These are phyloP conservation scores for Brettanomyces naardenensis DNA, from an alignment of 805 yeast genomes.

Conservation along the genomic window DNA sequence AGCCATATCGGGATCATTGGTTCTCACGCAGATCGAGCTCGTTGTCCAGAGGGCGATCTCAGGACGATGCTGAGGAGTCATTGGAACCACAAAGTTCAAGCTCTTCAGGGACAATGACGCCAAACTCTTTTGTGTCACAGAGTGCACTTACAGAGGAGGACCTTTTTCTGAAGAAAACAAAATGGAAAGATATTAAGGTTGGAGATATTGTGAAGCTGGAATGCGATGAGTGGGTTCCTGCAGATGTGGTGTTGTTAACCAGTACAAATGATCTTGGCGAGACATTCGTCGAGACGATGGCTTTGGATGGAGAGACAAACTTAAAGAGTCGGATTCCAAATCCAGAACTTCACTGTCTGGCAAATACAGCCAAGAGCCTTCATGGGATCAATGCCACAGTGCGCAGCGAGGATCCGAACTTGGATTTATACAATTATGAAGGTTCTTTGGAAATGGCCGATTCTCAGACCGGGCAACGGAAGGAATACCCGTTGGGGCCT, in stretches of 20 bases:
- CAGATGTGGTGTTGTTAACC: constrained; percentile 71
- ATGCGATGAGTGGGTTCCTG: constrained; percentile 91
- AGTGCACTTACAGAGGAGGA: constrained; percentile 12
- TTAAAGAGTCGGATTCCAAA: constrained; percentile 70
- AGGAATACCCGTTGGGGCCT: constrained; percentile 57
- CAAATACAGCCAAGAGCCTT: constrained; percentile 43
- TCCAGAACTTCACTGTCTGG: constrained; percentile 45
- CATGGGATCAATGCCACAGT: constrained; percentile 43
- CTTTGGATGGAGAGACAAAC: constrained; percentile 95
- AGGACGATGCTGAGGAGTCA: not conserved
- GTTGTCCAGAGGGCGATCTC: not conserved
- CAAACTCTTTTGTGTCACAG: constrained; percentile 20
- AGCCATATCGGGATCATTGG: not conserved
- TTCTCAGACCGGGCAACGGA: constrained; percentile 19
- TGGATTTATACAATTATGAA: constrained; percentile 85
- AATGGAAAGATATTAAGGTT: constrained; percentile 79
- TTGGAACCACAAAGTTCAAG: not conserved
- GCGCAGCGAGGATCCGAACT: constrained; percentile 84
- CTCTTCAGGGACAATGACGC: not conserved
- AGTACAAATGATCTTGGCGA: constrained; percentile 58
- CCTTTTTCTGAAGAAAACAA: constrained; percentile 15
- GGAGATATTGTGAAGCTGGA: constrained; percentile 73
- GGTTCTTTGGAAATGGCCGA: constrained; percentile 48
- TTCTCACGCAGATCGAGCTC: not conserved
- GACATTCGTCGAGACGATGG: constrained; percentile 89